Evolutionary conservation across 2,329 filamentous ascomycete genomes (phyloP), one percentile per base, ranked within the genome.

Genomic region (Myotisia sp.): DNA sequence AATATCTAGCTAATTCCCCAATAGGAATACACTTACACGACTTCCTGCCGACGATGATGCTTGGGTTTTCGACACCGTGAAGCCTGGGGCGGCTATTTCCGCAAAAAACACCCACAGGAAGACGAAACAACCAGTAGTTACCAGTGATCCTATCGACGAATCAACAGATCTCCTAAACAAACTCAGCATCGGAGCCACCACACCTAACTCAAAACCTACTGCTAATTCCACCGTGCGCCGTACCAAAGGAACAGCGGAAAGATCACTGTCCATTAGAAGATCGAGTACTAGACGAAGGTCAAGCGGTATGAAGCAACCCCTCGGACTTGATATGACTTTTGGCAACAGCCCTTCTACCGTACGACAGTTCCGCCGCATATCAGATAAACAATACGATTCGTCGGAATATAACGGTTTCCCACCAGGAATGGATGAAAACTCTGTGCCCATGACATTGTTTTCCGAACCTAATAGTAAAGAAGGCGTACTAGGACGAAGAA

Each of bases 31-130:
- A 6, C 70, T 92, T 22, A 50, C 53, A 17, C 47, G 71, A 2
- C 67, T 72, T 2, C 74, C 66, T 44, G 65, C 72, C 23, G 77
- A 85, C 4, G 68, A 81, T 10, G 84, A 93, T 43, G 86, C 82
- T 43, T 95, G 87, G 87, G 79, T 92, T 2, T 95, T 95, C 52
- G 87, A 94, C 50, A 95, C 87, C 0, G 76, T 95, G 51, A 90
- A 82, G 55, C 70, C 72, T 7, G 57, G 65, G 5, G 83, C 80
- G 0, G 57, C 63, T 41, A 64, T 77, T 20, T 68, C 64, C 3
- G 66, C 72, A 3, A 71, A 63, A 38, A 63, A 71, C 46, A 73
- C 40, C 16, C 50, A 38, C 42, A 68, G 60, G 47, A 59, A 60
- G 37, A 55, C 62, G 39, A 70, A 65, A 44, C 49, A 62, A 21